Base-by-base conservation (phyloP, 257 asterid species). In the Solanum ossicruentum region DNA sequence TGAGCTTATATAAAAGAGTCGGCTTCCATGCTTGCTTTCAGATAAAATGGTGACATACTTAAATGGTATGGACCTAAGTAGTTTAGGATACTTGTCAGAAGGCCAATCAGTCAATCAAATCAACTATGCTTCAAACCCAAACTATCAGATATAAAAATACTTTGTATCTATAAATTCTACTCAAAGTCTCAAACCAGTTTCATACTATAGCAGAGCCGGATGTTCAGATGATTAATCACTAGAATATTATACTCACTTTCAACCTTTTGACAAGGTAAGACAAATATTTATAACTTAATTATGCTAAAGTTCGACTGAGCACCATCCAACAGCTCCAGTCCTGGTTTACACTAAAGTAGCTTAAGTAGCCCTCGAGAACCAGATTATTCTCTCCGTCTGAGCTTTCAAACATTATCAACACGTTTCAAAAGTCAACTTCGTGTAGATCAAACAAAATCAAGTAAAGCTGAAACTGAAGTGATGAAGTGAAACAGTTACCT, bases 401-500 rank as follows among this genome's bases (percentile, higher is more conserved):
- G 2, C 26, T 57, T 57, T 57, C 65, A 57, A 57, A 57, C 26
- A 57, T n/a, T 57, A 20, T 0, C 3, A 1, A 57, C 65, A 20
- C n/a, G 66, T 58, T 60, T 10, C 67, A 60, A 60, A n/a, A 60
- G 67, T 60, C 67, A 60, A 60, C 67, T 60, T 21, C 32, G 10
- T 28, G 20, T 0, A 15, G 18, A 16, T 66, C 49, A n/a, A 12
- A 47, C 57, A 45, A 7, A 12, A 18, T 71, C 32, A 32, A 32
- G 0, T 32, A 69, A 6, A 32, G 51, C 77, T 69, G 20, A 39
- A 47, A 39, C 10, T 39, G 41, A 69, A 69, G 26, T 8, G 10
- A 69, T 6, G 8, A 69, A 0, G 47, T 67, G 36, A 15, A 39
- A 17, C 5, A 69, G 18, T 10, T 91, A 93, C 98, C 65, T 91